A percentile compares a stretch with the other conserved stretches of the same genome.
Conservation (phyloP, 2,329 filamentous ascomycete species). For the Trichoderma atroviride region DNA sequence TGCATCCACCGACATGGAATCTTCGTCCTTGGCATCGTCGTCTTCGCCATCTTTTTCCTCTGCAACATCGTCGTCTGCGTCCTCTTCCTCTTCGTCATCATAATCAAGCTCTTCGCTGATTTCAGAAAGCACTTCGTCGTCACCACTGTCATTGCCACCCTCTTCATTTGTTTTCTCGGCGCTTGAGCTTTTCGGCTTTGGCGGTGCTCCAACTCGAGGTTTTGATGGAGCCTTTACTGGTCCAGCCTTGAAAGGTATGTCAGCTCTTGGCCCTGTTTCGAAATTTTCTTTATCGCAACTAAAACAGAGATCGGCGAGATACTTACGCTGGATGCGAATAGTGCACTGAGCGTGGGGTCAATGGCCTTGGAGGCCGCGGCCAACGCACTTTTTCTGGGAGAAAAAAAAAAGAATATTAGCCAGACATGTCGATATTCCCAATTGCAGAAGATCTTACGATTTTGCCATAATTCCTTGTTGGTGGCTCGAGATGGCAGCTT, state of each 20-base stretch:
- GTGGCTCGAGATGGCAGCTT: background rate
- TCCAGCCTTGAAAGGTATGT: conserved; percentile 47
- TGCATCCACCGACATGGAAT: conserved; percentile 30
- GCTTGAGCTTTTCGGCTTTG: conserved; percentile 34
- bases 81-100: conserved; percentile 39
- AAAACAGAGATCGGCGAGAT: conserved; percentile 11
- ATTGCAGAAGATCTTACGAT: conserved; percentile 30
- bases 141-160: conserved; percentile 35
- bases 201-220: conserved; percentile 48
- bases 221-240: conserved; percentile 52
- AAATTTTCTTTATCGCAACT: background rate
- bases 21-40: conserved; percentile 36
- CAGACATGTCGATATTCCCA: background rate
- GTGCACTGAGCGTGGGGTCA: conserved; percentile 68
- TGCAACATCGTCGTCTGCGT: conserved; percentile 24
- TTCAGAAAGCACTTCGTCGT: conserved; percentile 41
- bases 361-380: conserved; percentile 57
- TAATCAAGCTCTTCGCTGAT: conserved; percentile 41
- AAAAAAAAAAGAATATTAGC: conserved; percentile 27
- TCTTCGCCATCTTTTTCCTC: conserved; percentile 33
- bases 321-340: conserved; percentile 75
- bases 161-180: conserved; percentile 38
- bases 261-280: background rate
- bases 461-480: conserved; percentile 30
- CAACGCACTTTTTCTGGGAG: conserved; percentile 44